Percentiles rank a stretch among this genome's conserved stretches.
Evolutionary conservation across 1,284 basidiomycete genomes (phyloP).

Genomic region (Cerrena zonata): DNA sequence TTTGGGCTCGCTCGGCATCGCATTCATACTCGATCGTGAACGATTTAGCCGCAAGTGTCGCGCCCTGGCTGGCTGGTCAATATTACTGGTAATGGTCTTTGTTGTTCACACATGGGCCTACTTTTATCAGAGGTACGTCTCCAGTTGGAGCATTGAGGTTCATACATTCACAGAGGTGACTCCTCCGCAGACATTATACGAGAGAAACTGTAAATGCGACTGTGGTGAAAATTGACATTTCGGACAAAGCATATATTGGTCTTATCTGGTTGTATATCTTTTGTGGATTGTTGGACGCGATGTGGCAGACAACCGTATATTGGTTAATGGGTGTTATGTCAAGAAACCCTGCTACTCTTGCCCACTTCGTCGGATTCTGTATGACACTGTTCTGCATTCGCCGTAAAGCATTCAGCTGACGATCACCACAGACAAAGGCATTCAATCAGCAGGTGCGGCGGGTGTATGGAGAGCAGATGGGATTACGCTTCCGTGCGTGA

Average conservation of each 20-base stretch:
- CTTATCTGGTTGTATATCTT: slow-evolving; percentile 55
- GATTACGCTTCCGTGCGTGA: slow-evolving; percentile 31
- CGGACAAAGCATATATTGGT: slow-evolving; percentile 45
- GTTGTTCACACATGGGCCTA: slow-evolving; percentile 64
- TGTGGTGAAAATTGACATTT: slow-evolving; percentile 46
- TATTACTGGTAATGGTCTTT: slow-evolving; percentile 58
- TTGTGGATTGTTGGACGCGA: slow-evolving; percentile 46
- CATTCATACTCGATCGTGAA: slow-evolving; percentile 56
- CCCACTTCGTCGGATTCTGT: slow-evolving; percentile 45
- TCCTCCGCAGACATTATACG: slow-evolving; percentile 50
- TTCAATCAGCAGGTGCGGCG: slow-evolving; percentile 41
- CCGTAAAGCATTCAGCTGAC: not conserved
- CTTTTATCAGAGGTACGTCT: slow-evolving; percentile 58
- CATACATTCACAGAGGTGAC: slow-evolving; percentile 2
- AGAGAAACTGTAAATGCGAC: slow-evolving; percentile 39
- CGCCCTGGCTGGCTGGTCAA: slow-evolving; percentile 56
- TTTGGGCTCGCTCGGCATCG: slow-evolving; percentile 57
- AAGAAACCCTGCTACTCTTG: slow-evolving; percentile 41
- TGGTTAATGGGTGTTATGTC: slow-evolving; percentile 50
- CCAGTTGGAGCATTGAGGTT: not conserved
- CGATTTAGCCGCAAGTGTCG: slow-evolving; percentile 50
- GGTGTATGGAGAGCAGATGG: slow-evolving; percentile 40
- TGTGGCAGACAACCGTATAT: slow-evolving; percentile 58
- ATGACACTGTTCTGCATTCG: slow-evolving; percentile 13
- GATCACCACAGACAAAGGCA: slow-evolving; percentile 32